Evolutionary conservation across 257 asterid species (phyloP).

Genomic region (Leonotis leonurus): DNA sequence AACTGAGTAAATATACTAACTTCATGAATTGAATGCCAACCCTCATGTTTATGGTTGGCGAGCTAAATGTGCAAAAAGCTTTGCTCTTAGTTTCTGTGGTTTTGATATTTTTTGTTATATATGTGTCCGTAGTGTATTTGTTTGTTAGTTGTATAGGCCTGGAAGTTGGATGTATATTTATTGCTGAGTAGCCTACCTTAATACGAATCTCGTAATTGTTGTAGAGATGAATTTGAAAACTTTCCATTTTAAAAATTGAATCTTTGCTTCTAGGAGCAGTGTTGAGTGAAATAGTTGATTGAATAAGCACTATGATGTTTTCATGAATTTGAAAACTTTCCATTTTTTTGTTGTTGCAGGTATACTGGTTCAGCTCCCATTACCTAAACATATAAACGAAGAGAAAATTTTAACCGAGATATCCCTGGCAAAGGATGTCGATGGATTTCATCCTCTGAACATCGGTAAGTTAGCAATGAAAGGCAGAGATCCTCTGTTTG

Average conservation of each 20-base stretch:
- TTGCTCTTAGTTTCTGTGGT: background rate
- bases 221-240: background rate
- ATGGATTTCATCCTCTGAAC: conserved; percentile 93
- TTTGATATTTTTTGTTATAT: background rate
- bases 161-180: background rate
- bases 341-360: conserved; percentile 43
- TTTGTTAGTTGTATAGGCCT: background rate
- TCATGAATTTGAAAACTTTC: no score
- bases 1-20: conserved; percentile 56
- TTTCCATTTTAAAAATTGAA: background rate
- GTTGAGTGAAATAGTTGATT: background rate
- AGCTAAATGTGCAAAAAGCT: background rate
- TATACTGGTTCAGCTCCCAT: conserved; percentile 86
- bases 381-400: conserved; percentile 88
- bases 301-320: background rate
- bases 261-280: background rate
- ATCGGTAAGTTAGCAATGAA: conserved; percentile 99
- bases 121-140: background rate
- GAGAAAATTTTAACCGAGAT: conserved; percentile 72
- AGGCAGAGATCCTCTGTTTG: conserved; percentile 89
- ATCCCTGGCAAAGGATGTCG: conserved; percentile 84
- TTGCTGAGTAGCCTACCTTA: no score
- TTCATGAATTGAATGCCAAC: conserved; percentile 69
- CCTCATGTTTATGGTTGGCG: conserved; percentile 72
- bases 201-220: background rate